Evolutionary conservation across 1,284 basidiomycete species (phyloP).

Genomic region (Xerocomus minutiporus): DNA sequence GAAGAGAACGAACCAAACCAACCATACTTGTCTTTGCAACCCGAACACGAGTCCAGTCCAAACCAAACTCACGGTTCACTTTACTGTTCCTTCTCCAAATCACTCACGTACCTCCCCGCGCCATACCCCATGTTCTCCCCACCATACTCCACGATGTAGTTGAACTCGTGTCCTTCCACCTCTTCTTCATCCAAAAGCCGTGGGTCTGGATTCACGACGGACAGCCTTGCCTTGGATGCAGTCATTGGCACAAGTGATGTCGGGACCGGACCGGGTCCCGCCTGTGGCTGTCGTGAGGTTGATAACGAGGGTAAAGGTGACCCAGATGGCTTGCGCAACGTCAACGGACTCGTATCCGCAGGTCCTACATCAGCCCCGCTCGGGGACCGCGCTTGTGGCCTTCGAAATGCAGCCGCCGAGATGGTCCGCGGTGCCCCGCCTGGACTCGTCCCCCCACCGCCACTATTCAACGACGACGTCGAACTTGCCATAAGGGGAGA

Average conservation of each 20-base stretch:
- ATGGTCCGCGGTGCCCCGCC: conserved; percentile 47
- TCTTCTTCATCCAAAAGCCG: conserved; percentile 37
- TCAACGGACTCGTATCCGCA: conserved; percentile 45
- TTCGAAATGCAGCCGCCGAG: conserved; percentile 69
- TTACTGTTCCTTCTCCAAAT: conserved; percentile 19
- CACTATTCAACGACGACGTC: conserved; percentile 31
- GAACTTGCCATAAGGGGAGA: conserved; percentile 32
- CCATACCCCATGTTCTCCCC: conserved; percentile 20
- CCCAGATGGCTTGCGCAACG: conserved; percentile 35
- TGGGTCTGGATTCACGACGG: conserved; percentile 30
- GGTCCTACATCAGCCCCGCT: conserved; percentile 18
- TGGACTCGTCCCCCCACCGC: conserved; percentile 10
- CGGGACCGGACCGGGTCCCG: background rate
- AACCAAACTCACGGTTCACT: background rate
- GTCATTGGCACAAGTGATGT: conserved; percentile 32
- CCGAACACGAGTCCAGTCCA: background rate
- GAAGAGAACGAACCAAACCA: background rate
- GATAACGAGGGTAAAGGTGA: conserved; percentile 10
- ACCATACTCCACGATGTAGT: conserved; percentile 53
- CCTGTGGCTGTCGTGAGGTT: background rate
- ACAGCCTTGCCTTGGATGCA: conserved; percentile 20
- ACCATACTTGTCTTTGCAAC: background rate
- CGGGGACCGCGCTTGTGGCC: conserved; percentile 42
- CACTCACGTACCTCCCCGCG: conserved; percentile 27
- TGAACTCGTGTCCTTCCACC: conserved; percentile 34